These are phyloP conservation scores for Hypoxylon sp. DNA, from an alignment of 2,329 filamentous ascomycete genomes.

Conservation along the genomic window DNA sequence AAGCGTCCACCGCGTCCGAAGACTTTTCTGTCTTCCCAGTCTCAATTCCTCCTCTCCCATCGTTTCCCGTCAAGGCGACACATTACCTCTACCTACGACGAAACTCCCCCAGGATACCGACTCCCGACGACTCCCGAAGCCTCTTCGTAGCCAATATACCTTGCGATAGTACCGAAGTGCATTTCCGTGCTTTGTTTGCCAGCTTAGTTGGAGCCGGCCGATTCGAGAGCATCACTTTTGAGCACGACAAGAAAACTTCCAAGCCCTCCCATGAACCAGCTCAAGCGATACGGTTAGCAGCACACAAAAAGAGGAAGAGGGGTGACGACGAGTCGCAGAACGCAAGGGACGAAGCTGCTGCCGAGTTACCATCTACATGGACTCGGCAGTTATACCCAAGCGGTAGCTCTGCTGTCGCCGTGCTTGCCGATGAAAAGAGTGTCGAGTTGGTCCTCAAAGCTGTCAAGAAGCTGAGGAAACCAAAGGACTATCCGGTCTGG, in stretches of 20 bases:
- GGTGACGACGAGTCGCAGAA: conserved; percentile 57
- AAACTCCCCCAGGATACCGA: conserved; percentile 84
- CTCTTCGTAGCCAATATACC: conserved; percentile 94
- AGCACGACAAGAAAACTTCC: conserved; percentile 67
- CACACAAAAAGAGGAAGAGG: conserved; percentile 67
- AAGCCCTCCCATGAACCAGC: conserved; percentile 62
- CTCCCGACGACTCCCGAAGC: conserved; percentile 80
- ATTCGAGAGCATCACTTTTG: conserved; percentile 84
- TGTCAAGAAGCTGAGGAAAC: conserved; percentile 72
- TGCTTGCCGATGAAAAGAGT: conserved; percentile 87
- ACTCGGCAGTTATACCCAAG: conserved; percentile 77
- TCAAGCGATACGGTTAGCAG: conserved; percentile 59
- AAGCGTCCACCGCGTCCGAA: conserved; percentile 62
- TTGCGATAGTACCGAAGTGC: conserved; percentile 82
- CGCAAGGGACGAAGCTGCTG: conserved; percentile 70
- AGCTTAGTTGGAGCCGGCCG: conserved; percentile 81
- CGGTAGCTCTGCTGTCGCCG: conserved; percentile 83
- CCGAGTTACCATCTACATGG: conserved; percentile 80
- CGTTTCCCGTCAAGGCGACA: conserved; percentile 73
- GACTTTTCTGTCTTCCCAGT: conserved; percentile 81
- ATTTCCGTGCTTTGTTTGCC: conserved; percentile 82
- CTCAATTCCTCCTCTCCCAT: conserved; percentile 73
- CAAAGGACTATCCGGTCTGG: conserved; percentile 77
- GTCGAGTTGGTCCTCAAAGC: conserved; percentile 84
- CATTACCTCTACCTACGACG: conserved; percentile 91